Evolutionary conservation across 129 eudicot genomes (phyloP), one percentile per base, ranked within the genome.

Genomic region (Helichrysum umbraculigerum): DNA sequence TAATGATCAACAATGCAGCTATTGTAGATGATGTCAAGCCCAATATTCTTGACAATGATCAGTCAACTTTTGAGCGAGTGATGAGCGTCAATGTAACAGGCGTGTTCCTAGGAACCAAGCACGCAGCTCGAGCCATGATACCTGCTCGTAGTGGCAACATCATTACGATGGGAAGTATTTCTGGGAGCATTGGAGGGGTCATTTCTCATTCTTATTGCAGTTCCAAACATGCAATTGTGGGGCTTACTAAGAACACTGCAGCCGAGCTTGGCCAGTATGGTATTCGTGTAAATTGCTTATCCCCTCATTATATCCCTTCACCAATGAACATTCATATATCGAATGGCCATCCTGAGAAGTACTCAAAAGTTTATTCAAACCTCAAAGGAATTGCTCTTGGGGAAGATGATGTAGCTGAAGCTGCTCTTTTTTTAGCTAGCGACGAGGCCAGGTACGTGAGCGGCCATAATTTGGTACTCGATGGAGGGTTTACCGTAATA

Each of bases 81-180:
- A 42, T 79, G 60, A 70, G 73, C 11, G 81, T 73, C 3, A 83
- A 83, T 14, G 73, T 79, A 6, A 52, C 60, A 0, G 87, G 87
- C 2, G 84, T 76, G 22, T 83, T 79, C 66, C 60, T 79, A 7
- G 75, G 86, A 16, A 72, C 80, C 56, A 83, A 83, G 29, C 86
- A 83, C n/a, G 86, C 86, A 2, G 79, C 86, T 76, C 66, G 86
- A 72, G 86, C 79, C 56, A 82, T 82, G 86, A 74, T 83, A 70
- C 86, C 86, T 56, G 76, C 86, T 17, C 59, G 68, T 1, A 77
- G 57, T 28, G 87, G 87, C 14, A 63, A 69, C 62, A 83, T 83
- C 4, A 41, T 83, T 20, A 67, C 71, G 22, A 79, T 83, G 60
- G 28, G 78, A 17, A 83, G 87, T 70, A 72, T 64, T 34, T 79